These are phyloP conservation scores for Ophiostoma montium DNA, from an alignment of 2,329 filamentous ascomycete genomes.

Conservation along the genomic window DNA sequence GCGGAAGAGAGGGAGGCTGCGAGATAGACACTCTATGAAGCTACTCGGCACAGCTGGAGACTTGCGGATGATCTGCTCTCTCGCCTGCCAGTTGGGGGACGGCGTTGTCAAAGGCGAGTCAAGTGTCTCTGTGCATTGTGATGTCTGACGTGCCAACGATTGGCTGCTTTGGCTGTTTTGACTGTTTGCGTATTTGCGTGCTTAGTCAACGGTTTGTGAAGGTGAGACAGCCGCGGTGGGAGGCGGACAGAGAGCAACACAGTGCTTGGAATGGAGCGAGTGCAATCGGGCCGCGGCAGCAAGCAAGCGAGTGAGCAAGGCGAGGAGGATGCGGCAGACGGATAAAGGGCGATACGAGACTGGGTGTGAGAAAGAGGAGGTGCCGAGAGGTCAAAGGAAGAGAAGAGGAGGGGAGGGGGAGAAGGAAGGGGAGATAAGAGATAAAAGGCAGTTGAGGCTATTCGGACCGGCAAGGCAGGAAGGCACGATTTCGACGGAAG, in stretches of 20 bases:
- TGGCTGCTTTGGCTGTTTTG: neutral
- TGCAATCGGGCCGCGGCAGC: neutral
- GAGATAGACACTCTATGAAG: too few relatives aligned
- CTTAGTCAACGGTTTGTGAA: neutral
- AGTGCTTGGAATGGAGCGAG: neutral
- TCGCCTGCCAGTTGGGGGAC: neutral
- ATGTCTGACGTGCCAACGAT: slow-evolving; percentile 1
- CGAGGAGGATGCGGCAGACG: neutral
- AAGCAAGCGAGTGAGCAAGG: neutral
- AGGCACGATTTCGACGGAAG: slow-evolving; percentile 1
- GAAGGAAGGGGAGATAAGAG: neutral
- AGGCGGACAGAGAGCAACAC: neutral
- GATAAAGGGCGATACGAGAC: neutral
- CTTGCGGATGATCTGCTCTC: neutral
- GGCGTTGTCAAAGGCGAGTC: slow-evolving; percentile 7
- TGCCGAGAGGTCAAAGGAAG: neutral
- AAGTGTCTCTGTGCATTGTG: slow-evolving; percentile 11
- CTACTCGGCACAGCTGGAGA: neutral
- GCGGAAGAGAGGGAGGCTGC: too few relatives aligned
- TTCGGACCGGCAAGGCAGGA: slow-evolving; percentile 3
- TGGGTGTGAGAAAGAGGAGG: neutral
- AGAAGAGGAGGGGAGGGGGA: neutral
- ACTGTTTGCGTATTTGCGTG: neutral
- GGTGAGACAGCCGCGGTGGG: slow-evolving; percentile 6
- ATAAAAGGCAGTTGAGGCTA: slow-evolving; percentile 1